Evolutionary conservation across 139 green algal genomes (phyloP), one percentile per base, ranked within the genome.

Genomic region (Coccomyxa sp.): DNA sequence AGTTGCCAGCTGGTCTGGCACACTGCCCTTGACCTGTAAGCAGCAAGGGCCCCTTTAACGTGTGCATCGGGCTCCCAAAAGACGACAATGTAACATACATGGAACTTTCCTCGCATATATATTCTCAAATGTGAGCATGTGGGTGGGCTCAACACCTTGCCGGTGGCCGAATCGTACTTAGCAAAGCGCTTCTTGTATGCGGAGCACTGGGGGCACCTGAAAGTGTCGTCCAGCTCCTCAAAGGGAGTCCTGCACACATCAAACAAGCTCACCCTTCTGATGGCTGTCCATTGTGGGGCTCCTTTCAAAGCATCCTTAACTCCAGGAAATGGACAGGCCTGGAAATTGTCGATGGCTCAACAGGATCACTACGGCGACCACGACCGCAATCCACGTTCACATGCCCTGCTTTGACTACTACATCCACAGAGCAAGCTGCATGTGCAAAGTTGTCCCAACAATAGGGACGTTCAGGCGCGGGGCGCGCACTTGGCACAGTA

Each of bases 101-200:
- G 63, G 63, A 71, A 71, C 7, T 28, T 25, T 71, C 4, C 18
- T 9, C 10, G 18, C 7, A 28, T 13, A 79, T 71, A 32, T 58
- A 38, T 31, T 60, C 30, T 31, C 17, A 74, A n/a, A 21, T 10
- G 11, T 23, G 13, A 76, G 63, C 31, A 80, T 80, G 76, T 80
- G 31, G 30, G 15, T 27, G 30, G 13, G 17, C 12, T 59, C 86
- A 88, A 90, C 32, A 87, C 82, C 81, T 90, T 84, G 81, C 93
- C 97, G 21, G 91, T 97, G 15, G 95, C 87, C 0, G 89, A 81
- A 81, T 99, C 94, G 82, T 98, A 99, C 0, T 79, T 58, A 9
- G 95, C 93, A 85, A 99, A 99, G 83, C 97, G 94, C 80, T 91
- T 93, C 89, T 95, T 97, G 84, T 95, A 95, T 0, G 97, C 97